phyloP scores from a whole-genome alignment of 495 filamentous ascomycete species.

The Chaetomium cochliodes region DNA sequence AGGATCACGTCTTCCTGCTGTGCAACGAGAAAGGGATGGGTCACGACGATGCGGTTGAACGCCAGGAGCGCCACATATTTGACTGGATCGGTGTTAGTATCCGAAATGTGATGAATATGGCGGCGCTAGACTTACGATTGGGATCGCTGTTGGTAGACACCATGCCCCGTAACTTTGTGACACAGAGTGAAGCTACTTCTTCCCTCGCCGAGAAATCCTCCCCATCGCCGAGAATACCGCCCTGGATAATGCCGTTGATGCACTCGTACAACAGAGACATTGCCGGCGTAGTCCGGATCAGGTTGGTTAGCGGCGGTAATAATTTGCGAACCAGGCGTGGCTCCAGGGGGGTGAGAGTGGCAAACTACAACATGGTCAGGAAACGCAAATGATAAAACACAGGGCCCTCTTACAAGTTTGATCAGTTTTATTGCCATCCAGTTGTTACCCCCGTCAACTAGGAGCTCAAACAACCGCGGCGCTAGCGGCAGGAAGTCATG shows the following conservation, averaged over 20 bases:
- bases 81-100: conserved; percentile 51
- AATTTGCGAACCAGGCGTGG: conserved; percentile 88
- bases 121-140: conserved; percentile 63
- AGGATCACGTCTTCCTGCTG: conserved; percentile 94
- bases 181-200: conserved; percentile 90
- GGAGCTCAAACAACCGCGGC: conserved; percentile 83
- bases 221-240: conserved; percentile 80
- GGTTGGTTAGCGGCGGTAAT: conserved; percentile 86
- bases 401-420: conserved; percentile 67
- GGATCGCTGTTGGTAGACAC: conserved; percentile 87
- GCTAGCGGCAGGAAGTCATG: conserved; percentile 91
- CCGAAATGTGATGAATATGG: too few species aligned
- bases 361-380: conserved; percentile 65
- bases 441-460: conserved; percentile 93
- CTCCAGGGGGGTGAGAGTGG: conserved; percentile 88
- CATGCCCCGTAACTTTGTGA: conserved; percentile 90
- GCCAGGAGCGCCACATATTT: conserved; percentile 97
- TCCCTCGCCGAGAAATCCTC: conserved; percentile 76
- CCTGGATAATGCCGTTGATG: conserved; percentile 96
- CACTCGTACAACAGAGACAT: conserved; percentile 98
- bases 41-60: conserved; percentile 87
- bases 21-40: conserved; percentile 82
- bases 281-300: conserved; percentile 89
- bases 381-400: neutral
- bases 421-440: conserved; percentile 99